These are phyloP conservation scores for Phylloporus arenicola DNA, from an alignment of 768 basidiomycete species.

Conservation along the genomic window DNA sequence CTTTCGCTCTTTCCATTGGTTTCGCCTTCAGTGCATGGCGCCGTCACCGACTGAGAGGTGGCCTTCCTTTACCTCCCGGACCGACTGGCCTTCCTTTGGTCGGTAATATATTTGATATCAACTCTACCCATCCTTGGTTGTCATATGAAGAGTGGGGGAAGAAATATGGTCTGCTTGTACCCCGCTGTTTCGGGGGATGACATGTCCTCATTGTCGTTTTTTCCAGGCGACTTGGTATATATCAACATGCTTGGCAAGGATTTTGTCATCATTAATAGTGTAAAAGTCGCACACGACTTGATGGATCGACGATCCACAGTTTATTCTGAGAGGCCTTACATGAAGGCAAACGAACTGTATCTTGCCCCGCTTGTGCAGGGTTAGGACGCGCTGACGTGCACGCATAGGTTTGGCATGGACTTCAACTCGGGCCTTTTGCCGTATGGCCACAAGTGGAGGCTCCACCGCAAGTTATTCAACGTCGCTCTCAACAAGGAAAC, in stretches of 20 bases:
- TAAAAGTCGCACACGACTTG: slow-evolving; percentile 18
- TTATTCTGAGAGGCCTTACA: slow-evolving; percentile 26
- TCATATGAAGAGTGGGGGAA: slow-evolving; percentile 33
- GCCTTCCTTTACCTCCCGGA: slow-evolving; percentile 42
- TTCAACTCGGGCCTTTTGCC: slow-evolving; percentile 26
- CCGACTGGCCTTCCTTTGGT: slow-evolving; percentile 41
- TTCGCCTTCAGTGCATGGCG: slow-evolving; percentile 14
- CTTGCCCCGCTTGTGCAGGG: not conserved
- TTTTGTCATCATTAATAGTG: slow-evolving; percentile 25
- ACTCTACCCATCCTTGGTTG: slow-evolving; percentile 25
- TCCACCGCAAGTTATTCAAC: slow-evolving; percentile 27
- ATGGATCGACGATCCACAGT: slow-evolving; percentile 23
- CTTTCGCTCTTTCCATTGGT: slow-evolving; percentile 2
- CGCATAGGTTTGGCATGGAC: slow-evolving; percentile 26
- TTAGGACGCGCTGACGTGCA: not conserved
- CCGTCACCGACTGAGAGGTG: slow-evolving; percentile 5
- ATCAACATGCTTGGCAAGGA: slow-evolving; percentile 23
- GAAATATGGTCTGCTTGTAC: slow-evolving; percentile 22
- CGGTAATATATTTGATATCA: slow-evolving; percentile 20
- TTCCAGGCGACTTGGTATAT: slow-evolving; percentile 23
- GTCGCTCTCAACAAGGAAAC: slow-evolving; percentile 15
- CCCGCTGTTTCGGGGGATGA: not conserved
- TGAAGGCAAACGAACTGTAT: slow-evolving; percentile 19
- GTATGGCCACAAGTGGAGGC: slow-evolving; percentile 28
- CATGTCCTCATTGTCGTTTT: not conserved